Evolutionary conservation across 306 rosid species (phyloP), one percentile per base, ranked within the genome.

Genomic region (Trifolium dubium): DNA sequence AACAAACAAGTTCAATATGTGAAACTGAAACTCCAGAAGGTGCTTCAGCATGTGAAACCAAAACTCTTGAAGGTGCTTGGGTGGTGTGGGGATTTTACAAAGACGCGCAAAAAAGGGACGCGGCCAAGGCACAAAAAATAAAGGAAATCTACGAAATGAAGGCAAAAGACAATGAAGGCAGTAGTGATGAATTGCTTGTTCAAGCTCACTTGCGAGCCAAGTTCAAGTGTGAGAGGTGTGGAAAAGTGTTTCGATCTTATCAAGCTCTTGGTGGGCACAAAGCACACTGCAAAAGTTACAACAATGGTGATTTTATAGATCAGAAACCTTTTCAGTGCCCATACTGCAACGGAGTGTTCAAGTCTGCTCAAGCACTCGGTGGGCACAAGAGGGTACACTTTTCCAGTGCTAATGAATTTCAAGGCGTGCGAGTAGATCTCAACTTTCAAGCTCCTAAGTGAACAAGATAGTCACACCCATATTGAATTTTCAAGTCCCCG

Each of bases 201-300:
- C 72, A 40, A 67, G 37, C 67, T 34, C 39, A 19, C 51, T 39
- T 40, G 19, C 62, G 2, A 28, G n/a, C 61, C 0, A 75, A 30
- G 71, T 87, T 67, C 82, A 75, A 75, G 66, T 91, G 97, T 3
- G 74, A 74, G 5, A 74, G 74, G 2, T 86, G 97, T 6, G 44
- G 47, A 12, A 91, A 84, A 74, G 70, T 13, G 18, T 84, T 84
- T 46, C 44, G 10, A 35, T 85, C 90, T 51, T 71, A 84, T 76
- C 93, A 91, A 10, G 97, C 92, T 0, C 88, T 91, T 3, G 92
- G 92, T 8, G 92, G 92, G 2, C 94, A 89, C 68, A 87, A 65
- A 43, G 88, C 92, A 23, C 2, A 53, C 11, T 18, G 59, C 29
- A 58, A 58, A 4, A 17, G 13, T 5, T 60, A 34, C 14, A 71